Evolutionary conservation across 495 filamentous ascomycete genomes (phyloP).

Genomic region (Annulohypoxylon stygium): DNA sequence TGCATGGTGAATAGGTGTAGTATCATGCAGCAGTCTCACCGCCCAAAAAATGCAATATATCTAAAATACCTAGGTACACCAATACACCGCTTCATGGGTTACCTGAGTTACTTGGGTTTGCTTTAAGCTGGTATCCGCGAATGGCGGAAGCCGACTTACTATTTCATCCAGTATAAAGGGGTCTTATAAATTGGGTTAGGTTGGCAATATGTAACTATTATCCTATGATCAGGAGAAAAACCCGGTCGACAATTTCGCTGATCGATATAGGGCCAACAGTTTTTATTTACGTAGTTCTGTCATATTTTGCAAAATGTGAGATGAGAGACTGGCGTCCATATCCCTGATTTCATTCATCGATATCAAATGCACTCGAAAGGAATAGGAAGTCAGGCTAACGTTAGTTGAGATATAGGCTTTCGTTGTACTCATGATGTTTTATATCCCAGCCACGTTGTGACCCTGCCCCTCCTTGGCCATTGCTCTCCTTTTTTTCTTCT

Average conservation of each 20-base stretch:
- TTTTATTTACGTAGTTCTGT: not conserved
- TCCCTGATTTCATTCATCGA: not conserved
- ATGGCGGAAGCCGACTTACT: constrained; percentile 15
- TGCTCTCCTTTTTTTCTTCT: not conserved
- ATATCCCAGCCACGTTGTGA: constrained; percentile 8
- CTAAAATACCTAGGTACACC: not conserved
- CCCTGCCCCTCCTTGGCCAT: constrained; percentile 5
- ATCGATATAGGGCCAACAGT: not conserved
- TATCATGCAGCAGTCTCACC: constrained; percentile 49
- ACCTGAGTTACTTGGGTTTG: not conserved
- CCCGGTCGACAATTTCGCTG: not conserved
- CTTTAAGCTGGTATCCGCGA: constrained; percentile 18
- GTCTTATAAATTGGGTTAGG: not conserved
- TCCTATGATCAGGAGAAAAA: constrained; percentile 1
- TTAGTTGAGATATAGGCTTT: not conserved
- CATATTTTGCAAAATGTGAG: constrained; percentile 2
- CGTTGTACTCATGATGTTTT: constrained; percentile 3
- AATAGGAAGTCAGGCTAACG: not conserved
- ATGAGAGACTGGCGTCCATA: not conserved
- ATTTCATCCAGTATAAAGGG: constrained; percentile 30
- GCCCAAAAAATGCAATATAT: constrained; percentile 38
- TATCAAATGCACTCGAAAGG: not conserved
- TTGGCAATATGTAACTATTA: constrained; percentile 2
- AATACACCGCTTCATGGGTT: constrained; percentile 38
- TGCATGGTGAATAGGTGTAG: constrained; percentile 44